Evolutionary conservation across 208 protist genomes (phyloP), one percentile per base, ranked within the genome.

Genomic region (Trypanosoma cruzi): DNA sequence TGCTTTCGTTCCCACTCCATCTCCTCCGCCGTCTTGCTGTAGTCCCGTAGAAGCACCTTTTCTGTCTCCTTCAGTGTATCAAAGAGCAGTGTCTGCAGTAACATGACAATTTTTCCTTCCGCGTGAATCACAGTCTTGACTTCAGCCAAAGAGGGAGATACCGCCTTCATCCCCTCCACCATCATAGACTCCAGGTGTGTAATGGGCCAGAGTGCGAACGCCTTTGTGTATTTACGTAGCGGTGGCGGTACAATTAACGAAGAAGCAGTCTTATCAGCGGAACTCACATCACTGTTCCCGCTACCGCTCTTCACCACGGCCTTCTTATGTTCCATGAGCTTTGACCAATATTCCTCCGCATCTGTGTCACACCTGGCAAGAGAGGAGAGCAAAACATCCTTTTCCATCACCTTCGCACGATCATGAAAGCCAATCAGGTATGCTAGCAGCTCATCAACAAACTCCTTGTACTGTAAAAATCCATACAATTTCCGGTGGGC

Each of bases 1-100:
- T 72, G 72, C 36, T 64, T 68, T 10, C 84, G 81, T 61, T 94
- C 88, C 37, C 68, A 71, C 60, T 94, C 88, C 24, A 94, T 55
- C 67, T 96, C 91, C 72, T 96, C 91, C 32, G 79, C 68, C 16
- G 91, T 96, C 40, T 87, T 86, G 60, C 88, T 90, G 62, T 87
- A 88, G 64, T 93, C 86, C n/a, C 88, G 86, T 63, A 90, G 62
- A 36, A 94, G 71, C 3, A 70, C 68, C 58, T 82, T 80, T 57
- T 91, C 82, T 10, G 91, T 94, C 48, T 82, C 72, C 55, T 89
- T 71, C n/a, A 89, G 67, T 2, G 71, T 73, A 18, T 78, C 80
- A 72, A 91, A 93, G 13, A 96, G 81, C 18, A 94, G 62, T 22
- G 88, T 88, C 52, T 84, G 69, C 22, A 96, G 77, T 67, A 96